A percentile compares a stretch with the other conserved stretches of the same genome.
These are phyloP conservation scores for Podila clonocystis DNA, from an alignment of 192 early-diverging fungal species.

Conservation along the genomic window DNA sequence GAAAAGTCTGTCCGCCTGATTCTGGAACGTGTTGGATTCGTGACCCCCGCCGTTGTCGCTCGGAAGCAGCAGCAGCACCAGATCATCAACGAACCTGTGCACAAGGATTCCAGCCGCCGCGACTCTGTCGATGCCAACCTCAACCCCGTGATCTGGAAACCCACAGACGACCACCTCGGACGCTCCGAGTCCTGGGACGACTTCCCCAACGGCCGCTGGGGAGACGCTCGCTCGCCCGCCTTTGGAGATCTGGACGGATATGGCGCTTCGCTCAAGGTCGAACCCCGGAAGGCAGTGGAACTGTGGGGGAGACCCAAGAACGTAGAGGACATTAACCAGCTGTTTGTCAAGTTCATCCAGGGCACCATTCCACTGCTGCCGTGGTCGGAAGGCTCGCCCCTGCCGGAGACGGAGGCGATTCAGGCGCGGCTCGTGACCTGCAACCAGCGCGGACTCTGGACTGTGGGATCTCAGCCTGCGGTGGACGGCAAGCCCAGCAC, in stretches of 20 bases:
- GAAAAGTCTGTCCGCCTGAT: constrained; percentile 82
- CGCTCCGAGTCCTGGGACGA: constrained; percentile 88
- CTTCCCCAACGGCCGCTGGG: constrained; percentile 92
- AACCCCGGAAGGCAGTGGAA: constrained; percentile 61
- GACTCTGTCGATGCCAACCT: constrained; percentile 14
- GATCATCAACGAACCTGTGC: constrained; percentile 1
- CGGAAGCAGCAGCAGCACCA: constrained; percentile 11
- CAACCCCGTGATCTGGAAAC: constrained; percentile 70
- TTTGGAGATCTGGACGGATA: constrained; percentile 73
- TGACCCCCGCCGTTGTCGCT: constrained; percentile 49
- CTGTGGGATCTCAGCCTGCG: constrained; percentile 85
- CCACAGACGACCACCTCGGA: constrained; percentile 53
- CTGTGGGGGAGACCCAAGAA: constrained; percentile 74
- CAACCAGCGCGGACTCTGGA: constrained; percentile 76
- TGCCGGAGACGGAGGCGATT: constrained; percentile 74
- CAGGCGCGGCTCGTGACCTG: constrained; percentile 61
- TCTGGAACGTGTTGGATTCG: constrained; percentile 74
- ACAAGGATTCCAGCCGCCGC: neutral
- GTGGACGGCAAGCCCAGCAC: constrained; percentile 77
- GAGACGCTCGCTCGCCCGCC: constrained; percentile 84
- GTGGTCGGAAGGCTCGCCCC: constrained; percentile 72
- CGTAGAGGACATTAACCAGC: constrained; percentile 63
- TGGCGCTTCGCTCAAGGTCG: constrained; percentile 68
- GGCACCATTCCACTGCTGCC: constrained; percentile 71
- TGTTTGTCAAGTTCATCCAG: constrained; percentile 76